Conservation (phyloP, 371 early-diverging fungal genomes). For the Mortierella sp. region DNA sequence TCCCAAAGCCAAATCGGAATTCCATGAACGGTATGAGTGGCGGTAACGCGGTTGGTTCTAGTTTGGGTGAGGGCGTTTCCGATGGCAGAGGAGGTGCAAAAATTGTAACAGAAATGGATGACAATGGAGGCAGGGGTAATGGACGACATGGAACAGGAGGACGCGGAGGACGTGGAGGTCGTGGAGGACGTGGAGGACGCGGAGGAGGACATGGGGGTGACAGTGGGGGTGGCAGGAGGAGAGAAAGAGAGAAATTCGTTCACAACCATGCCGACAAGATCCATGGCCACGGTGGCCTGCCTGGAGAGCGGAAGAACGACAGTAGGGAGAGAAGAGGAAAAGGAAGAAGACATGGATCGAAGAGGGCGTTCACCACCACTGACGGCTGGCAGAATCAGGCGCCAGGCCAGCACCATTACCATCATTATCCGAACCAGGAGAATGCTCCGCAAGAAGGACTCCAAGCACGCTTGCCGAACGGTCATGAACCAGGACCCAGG, state of each 20-base stretch:
- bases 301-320: neutral
- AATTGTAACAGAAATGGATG: neutral
- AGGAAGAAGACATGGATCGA: neutral
- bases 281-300: neutral
- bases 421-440: slow-evolving; percentile 1
- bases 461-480: neutral
- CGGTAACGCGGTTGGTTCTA: neutral
- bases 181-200: neutral
- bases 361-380: neutral
- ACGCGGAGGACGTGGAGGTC: neutral
- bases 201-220: slow-evolving; percentile 1
- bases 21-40: neutral
- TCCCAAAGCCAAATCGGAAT: neutral
- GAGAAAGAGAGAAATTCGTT: neutral
- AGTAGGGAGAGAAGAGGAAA: neutral
- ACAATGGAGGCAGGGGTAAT: too few species aligned
- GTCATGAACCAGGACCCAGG: neutral
- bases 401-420: neutral
- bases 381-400: neutral
- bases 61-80: neutral
- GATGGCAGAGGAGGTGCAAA: slow-evolving; percentile 1
- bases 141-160: neutral
- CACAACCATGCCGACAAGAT: neutral
- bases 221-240: slow-evolving; percentile 1
- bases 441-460: neutral